phyloP scores from a whole-genome alignment of 2,329 filamentous ascomycete species.

The Pleoardoris graminearum region DNA sequence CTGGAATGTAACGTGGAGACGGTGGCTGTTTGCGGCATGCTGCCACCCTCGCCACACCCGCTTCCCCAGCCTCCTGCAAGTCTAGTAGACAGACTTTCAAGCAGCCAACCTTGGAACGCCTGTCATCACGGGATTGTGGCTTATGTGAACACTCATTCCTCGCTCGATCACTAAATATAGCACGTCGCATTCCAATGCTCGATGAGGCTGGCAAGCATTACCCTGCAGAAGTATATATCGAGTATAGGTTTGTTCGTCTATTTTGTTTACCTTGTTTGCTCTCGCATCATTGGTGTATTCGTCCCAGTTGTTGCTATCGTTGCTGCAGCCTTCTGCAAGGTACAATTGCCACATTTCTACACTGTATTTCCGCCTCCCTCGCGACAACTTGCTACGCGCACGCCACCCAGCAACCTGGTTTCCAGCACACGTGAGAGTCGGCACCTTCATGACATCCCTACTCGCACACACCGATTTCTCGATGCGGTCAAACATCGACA shows the following conservation, averaged over 20 bases:
- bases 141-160: constrained; percentile 41
- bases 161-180: constrained; percentile 41
- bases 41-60: constrained; percentile 23
- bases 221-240: constrained; percentile 42
- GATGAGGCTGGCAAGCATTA: constrained; percentile 38
- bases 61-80: constrained; percentile 29
- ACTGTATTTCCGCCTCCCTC: constrained; percentile 20
- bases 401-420: constrained; percentile 27
- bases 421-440: constrained; percentile 29
- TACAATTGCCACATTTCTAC: constrained; percentile 24
- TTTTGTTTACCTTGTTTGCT: constrained; percentile 40
- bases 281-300: constrained; percentile 37
- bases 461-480: constrained; percentile 35
- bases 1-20: constrained; percentile 25
- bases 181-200: constrained; percentile 30
- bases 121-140: constrained; percentile 20
- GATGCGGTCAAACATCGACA: constrained; percentile 54
- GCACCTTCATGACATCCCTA: constrained; percentile 31
- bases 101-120: constrained; percentile 25
- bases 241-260: constrained; percentile 34
- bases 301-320: constrained; percentile 31
- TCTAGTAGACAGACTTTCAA: constrained; percentile 24
- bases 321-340: constrained; percentile 26
- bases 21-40: constrained; percentile 35
- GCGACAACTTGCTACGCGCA: constrained; percentile 16